Evolutionary conservation across 345 rosid genomes (phyloP).

Genomic region (Camelina neglecta): DNA sequence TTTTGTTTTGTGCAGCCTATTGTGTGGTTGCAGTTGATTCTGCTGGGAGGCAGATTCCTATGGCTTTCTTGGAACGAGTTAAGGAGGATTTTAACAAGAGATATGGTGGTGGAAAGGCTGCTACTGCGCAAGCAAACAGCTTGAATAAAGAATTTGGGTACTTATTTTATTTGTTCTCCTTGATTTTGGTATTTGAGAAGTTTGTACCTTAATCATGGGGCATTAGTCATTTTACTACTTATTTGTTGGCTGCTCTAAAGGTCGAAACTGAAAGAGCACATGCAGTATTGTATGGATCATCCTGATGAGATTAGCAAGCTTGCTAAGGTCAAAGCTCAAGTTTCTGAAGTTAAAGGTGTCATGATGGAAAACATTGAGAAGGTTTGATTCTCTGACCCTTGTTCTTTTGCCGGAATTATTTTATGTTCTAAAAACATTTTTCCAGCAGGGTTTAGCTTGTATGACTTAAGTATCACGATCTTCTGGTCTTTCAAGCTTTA

Average conservation of each 20-base stretch:
- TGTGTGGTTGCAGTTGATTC: conserved; percentile 94
- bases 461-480: not conserved
- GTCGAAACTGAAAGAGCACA: conserved; percentile 88
- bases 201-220: not conserved
- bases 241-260: conserved; percentile 46
- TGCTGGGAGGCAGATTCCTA: conserved; percentile 88
- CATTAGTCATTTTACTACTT: conserved; percentile 11
- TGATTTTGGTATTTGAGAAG: not conserved
- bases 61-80: conserved; percentile 86
- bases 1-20: conserved; percentile 65
- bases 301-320: conserved; percentile 99
- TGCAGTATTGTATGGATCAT: conserved; percentile 93
- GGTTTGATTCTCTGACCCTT: conserved; percentile 50
- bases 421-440: too few relatives aligned
- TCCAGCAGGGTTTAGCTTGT: not conserved
- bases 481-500: not conserved
- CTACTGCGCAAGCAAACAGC: conserved; percentile 73
- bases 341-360: conserved; percentile 96
- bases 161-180: not conserved
- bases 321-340: conserved; percentile 98
- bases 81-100: conserved; percentile 89
- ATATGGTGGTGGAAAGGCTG: conserved; percentile 92
- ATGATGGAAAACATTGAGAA: conserved; percentile 99
- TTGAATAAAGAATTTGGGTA: conserved; percentile 87
- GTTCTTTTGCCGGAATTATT: not conserved